A percentile compares a stretch with the other conserved stretches of the same genome.
Conservation (phyloP, 192 early-diverging fungal species). For the Gigaspora rosea region DNA sequence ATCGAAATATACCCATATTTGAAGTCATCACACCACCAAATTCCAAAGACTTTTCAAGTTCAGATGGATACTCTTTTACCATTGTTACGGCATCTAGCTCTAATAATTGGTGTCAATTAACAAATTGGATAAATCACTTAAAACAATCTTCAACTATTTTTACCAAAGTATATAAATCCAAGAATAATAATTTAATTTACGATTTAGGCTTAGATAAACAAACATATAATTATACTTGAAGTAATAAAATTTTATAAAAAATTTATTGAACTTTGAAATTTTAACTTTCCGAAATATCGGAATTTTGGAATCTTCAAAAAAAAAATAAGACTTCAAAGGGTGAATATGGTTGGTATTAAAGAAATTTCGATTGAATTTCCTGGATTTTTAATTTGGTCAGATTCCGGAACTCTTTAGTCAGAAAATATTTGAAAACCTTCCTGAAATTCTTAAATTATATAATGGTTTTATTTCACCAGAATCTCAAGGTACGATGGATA, state of each 20-base stretch:
- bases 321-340: slow-evolving; percentile 35
- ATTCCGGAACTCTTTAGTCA: slow-evolving; percentile 50
- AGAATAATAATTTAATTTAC: slow-evolving; percentile 52
- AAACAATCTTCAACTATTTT: slow-evolving; percentile 32
- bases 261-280: slow-evolving; percentile 46
- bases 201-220: slow-evolving; percentile 51
- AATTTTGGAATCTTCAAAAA: slow-evolving; percentile 50
- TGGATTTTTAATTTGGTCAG: slow-evolving; percentile 52
- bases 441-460: slow-evolving; percentile 24
- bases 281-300: slow-evolving; percentile 48
- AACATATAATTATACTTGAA: slow-evolving; percentile 43
- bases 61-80: slow-evolving; percentile 35
- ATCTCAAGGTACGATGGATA: slow-evolving; percentile 44
- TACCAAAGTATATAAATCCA: slow-evolving; percentile 38
- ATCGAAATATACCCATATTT: no score
- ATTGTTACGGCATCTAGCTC: slow-evolving; percentile 55
- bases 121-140: slow-evolving; percentile 49
- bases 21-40: no score
- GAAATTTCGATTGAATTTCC: slow-evolving; percentile 46
- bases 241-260: slow-evolving; percentile 41
- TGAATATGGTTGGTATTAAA: slow-evolving; percentile 57
- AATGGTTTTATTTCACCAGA: slow-evolving; percentile 57
- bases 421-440: slow-evolving; percentile 40
- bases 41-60: no score
- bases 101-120: slow-evolving; percentile 57